These are phyloP conservation scores for Globisporangium apiculatum DNA, from an alignment of 352 stramenopile species.

Conservation along the genomic window DNA sequence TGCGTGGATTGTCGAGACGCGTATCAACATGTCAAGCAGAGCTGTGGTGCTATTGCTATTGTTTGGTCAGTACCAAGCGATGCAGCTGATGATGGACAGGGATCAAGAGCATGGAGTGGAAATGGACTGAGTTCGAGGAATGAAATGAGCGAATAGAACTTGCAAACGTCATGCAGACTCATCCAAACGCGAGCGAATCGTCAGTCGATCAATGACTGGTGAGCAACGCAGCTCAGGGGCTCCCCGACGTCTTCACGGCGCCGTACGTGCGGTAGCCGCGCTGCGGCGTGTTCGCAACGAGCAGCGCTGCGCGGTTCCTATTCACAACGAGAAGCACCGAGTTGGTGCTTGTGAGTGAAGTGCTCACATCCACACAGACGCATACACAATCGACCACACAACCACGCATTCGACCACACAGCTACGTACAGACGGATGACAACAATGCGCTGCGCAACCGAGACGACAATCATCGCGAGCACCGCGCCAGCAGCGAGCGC, in stretches of 20 bases:
- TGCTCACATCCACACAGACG: background rate
- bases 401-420: too few species aligned
- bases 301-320: conserved; percentile 10
- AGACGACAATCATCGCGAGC: conserved; percentile 22
- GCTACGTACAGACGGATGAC: conserved; percentile 11
- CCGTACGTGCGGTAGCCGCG: conserved; percentile 14
- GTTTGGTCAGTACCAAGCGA: too few species aligned
- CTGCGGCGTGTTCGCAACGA: conserved; percentile 12
- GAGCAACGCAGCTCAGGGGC: background rate
- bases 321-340: background rate
- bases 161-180: background rate
- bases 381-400: background rate
- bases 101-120: too few species aligned
- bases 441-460: conserved; percentile 19
- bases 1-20: too few species aligned
- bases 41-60: too few species aligned
- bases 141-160: too few species aligned
- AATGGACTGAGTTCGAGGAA: too few species aligned
- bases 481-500: conserved; percentile 30
- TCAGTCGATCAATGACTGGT: background rate
- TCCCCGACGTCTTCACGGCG: conserved; percentile 9
- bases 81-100: too few species aligned
- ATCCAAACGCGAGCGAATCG: background rate
- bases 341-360: background rate
- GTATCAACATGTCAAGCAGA: too few species aligned